These are phyloP conservation scores for Acacia pycnantha DNA, from an alignment of 331 rosid species.

Conservation along the genomic window DNA sequence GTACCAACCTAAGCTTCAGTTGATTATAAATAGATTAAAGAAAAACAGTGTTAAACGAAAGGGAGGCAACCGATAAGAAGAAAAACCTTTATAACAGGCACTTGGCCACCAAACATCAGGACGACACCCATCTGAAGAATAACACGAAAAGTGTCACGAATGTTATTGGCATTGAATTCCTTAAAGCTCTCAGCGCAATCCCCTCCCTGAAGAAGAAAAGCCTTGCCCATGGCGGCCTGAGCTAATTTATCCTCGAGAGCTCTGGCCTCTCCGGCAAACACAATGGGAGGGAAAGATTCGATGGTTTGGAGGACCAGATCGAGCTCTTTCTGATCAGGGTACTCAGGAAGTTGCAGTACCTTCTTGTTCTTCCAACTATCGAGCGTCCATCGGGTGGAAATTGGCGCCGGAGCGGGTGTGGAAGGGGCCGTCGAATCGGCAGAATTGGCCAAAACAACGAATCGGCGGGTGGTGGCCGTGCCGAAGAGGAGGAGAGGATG, in stretches of 20 bases:
- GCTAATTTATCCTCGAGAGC: conserved; percentile 69
- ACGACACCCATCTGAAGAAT: conserved; percentile 81
- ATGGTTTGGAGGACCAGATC: conserved; percentile 69
- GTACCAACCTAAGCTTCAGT: background rate
- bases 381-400: conserved; percentile 47
- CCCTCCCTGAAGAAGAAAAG: conserved; percentile 78
- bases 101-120: conserved; percentile 81
- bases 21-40: background rate
- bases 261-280: conserved; percentile 94
- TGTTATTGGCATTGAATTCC: conserved; percentile 74
- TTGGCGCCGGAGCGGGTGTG: background rate
- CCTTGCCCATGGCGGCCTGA: conserved; percentile 83
- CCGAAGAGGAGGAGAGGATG: background rate
- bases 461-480: conserved; percentile 14
- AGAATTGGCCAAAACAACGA: conserved; percentile 43
- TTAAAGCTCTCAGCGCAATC: conserved; percentile 93
- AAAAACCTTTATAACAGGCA: conserved; percentile 72
- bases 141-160: conserved; percentile 75
- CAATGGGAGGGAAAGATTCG: conserved; percentile 83
- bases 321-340: conserved; percentile 65
- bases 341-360: conserved; percentile 81
- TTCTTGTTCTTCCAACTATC: conserved; percentile 78
- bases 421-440: conserved; percentile 39
- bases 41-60: background rate
- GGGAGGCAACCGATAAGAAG: background rate